Evolutionary conservation across 2,329 filamentous ascomycete genomes (phyloP), one percentile per base, ranked within the genome.

Genomic region (Paecilomyces sp.): DNA sequence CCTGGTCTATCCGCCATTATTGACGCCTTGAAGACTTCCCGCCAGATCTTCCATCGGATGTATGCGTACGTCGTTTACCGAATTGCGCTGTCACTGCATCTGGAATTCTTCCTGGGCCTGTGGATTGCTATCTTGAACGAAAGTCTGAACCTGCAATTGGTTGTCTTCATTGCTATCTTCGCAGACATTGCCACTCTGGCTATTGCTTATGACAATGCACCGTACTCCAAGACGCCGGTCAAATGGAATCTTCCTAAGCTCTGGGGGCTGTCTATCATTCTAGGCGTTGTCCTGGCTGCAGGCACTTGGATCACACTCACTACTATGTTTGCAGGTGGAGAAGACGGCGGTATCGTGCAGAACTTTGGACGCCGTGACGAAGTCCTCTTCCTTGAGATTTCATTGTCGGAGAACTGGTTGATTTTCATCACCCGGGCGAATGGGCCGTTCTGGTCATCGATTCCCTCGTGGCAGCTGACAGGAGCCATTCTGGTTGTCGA

Each of bases 11-110:
- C 91, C 77, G 90, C 91, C 64, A 95, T 96, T 75, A 95, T 96
- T 70, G 91, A 95, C 74, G 91, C 91, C 62, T 84, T 96, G 68
- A 96, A 96, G 82, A 95, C 90, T 66, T 93, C 91, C 33, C 90
- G 92, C 70, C 91, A 95, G 77, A 96, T 96, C 76, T 96, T 96
- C 83, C 91, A 96, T 80, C 90, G 92, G 70, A 96, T 96, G 91
- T 94, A 96, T 80, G 89, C 91, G 61, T 96, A 96, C 81, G 90
- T 96, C 66, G 89, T 96, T 70, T 96, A 96, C 82, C 90, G 92
- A 84, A 96, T 96, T 71, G 91, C 92, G 55, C 80, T 96, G 70
- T 96, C 91, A 15, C 86, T 96, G 65, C 92, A 96, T 75, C 83
- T 96, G 72, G 91, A 94, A 79, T 90, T 95, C 74, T 96, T 92